These are phyloP conservation scores for Dactylellina leptospora DNA, from an alignment of 2,329 filamentous ascomycete genomes.

Conservation along the genomic window DNA sequence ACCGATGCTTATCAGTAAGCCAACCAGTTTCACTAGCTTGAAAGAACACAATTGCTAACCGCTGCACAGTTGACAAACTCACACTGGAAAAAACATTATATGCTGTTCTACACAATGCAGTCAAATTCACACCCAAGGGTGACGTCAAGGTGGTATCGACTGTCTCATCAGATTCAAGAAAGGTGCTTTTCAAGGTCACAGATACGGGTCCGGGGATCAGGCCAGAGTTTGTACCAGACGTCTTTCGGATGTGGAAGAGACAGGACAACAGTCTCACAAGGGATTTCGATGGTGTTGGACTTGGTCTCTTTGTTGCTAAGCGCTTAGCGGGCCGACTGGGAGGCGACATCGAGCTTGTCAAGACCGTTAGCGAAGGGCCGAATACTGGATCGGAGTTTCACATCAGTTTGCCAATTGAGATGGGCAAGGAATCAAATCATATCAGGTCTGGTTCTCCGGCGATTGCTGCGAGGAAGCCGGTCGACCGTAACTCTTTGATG, in stretches of 20 bases:
- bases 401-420: slow-evolving; percentile 70
- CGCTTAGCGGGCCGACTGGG: slow-evolving; percentile 74
- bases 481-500: slow-evolving; percentile 38
- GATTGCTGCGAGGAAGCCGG: slow-evolving; percentile 42
- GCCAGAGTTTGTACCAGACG: slow-evolving; percentile 70
- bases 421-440: slow-evolving; percentile 41
- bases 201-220: slow-evolving; percentile 76
- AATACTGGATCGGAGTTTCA: slow-evolving; percentile 74
- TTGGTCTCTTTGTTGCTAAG: slow-evolving; percentile 77
- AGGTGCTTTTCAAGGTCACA: slow-evolving; percentile 62
- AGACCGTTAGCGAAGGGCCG: slow-evolving; percentile 70
- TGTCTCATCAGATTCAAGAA: slow-evolving; percentile 50
- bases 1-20: slow-evolving; percentile 64
- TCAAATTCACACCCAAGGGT: slow-evolving; percentile 75
- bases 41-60: neutral
- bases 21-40: neutral
- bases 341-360: slow-evolving; percentile 72
- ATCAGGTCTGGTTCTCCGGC: slow-evolving; percentile 47
- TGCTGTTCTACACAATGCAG: slow-evolving; percentile 70
- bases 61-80: slow-evolving; percentile 53
- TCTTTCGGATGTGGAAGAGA: slow-evolving; percentile 76
- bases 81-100: slow-evolving; percentile 64
- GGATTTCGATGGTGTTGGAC: slow-evolving; percentile 73
- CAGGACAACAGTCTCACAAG: slow-evolving; percentile 74
- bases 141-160: slow-evolving; percentile 67